Evolutionary conservation across 257 asterid species (phyloP).

Genomic region (Cinchona pubescens): DNA sequence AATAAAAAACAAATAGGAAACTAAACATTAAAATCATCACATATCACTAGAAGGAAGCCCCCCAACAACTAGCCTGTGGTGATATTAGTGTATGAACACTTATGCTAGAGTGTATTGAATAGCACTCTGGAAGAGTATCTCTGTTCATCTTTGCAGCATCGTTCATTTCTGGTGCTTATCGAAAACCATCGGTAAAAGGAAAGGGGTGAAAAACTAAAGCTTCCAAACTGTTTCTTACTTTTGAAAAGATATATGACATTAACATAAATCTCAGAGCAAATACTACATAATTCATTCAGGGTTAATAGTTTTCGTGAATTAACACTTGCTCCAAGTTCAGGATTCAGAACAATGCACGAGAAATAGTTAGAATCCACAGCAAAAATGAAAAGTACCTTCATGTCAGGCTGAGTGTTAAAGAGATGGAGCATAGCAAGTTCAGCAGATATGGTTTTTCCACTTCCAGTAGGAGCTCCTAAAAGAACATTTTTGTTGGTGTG

Average conservation of each 20-base stretch:
- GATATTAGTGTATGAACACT: not conserved
- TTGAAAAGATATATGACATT: not conserved
- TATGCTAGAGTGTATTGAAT: not conserved
- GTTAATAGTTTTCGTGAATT: not conserved
- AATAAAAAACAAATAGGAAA: not conserved
- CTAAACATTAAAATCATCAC: not conserved
- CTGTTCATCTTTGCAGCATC: not conserved
- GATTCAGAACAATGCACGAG: not conserved
- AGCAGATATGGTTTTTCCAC: conserved; percentile 99
- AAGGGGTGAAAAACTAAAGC: not conserved
- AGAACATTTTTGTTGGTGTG: conserved; percentile 93
- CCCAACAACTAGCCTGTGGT: not conserved
- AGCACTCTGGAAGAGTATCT: not conserved
- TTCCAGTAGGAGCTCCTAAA: conserved; percentile 97
- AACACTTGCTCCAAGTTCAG: not conserved
- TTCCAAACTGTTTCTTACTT: not conserved
- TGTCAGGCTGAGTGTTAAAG: conserved; percentile 85
- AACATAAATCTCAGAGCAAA: not conserved
- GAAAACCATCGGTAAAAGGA: conserved; percentile 1
- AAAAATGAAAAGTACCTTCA: conserved; percentile 55
- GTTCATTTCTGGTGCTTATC: not conserved
- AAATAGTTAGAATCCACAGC: not conserved
- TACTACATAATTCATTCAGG: not conserved
- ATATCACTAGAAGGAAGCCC: not conserved
- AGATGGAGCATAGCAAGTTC: conserved; percentile 99